These are phyloP conservation scores for Neurospora sp. DNA, from an alignment of 495 filamentous ascomycete species.

Conservation along the genomic window DNA sequence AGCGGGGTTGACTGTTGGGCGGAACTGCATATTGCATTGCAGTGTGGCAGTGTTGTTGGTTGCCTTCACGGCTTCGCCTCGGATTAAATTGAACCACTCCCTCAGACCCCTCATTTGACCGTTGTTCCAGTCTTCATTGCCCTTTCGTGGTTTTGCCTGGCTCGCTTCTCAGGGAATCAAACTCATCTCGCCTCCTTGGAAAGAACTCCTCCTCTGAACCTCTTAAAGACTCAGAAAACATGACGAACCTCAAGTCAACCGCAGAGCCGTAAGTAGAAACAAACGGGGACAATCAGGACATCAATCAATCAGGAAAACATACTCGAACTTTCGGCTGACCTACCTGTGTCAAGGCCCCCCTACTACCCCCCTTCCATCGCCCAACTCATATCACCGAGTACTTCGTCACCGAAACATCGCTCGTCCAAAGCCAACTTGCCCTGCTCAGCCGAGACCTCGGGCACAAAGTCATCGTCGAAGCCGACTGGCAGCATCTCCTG, in stretches of 20 bases:
- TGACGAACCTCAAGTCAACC: not conserved
- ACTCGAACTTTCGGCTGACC: not conserved
- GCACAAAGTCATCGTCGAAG: slow-evolving; percentile 18
- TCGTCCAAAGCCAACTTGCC: slow-evolving; percentile 6
- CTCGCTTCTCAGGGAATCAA: not conserved
- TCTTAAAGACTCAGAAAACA: not conserved
- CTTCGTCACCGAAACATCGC: not conserved
- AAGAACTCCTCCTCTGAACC: not conserved
- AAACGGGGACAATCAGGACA: not conserved
- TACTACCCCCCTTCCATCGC: not conserved
- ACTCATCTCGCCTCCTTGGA: not conserved
- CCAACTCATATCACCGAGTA: rapidly evolving
- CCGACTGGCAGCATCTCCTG: slow-evolving; percentile 26
- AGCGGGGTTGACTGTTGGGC: not conserved
- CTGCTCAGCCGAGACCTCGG: slow-evolving; percentile 19
- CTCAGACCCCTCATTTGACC: not conserved
- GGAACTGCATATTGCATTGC: not conserved
- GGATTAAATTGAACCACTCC: not conserved
- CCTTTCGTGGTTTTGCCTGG: not conserved
- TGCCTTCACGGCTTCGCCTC: not conserved
- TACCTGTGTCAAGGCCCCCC: not conserved
- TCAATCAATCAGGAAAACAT: not conserved
- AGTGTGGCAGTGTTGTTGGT: not conserved
- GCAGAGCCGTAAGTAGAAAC: not conserved
- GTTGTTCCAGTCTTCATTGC: not conserved